Percentiles rank a stretch among this genome's conserved stretches.
Evolutionary conservation across 2,329 filamentous ascomycete genomes (phyloP).

Genomic region (Penicillium sp.): DNA sequence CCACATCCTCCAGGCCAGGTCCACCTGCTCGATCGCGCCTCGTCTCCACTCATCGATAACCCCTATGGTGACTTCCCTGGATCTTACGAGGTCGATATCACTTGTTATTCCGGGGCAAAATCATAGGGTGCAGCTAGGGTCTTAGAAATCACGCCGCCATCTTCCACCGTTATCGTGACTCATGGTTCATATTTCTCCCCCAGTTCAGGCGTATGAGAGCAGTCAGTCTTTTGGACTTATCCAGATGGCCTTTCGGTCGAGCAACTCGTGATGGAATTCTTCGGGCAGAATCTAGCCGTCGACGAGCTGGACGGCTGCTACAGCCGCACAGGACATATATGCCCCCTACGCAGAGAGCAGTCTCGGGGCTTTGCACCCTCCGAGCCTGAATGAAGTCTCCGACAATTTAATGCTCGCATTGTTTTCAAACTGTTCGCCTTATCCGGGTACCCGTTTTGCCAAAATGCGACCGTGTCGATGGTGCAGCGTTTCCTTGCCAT

Average conservation of each 20-base stretch:
- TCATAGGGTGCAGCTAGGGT: background rate
- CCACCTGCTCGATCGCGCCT: slow-evolving; percentile 9
- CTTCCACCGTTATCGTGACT: background rate
- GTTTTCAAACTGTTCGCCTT: background rate
- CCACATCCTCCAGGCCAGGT: slow-evolving; percentile 1
- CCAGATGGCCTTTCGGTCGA: slow-evolving; percentile 2
- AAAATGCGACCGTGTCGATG: slow-evolving; percentile 14
- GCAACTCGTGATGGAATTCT: background rate
- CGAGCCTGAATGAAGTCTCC: slow-evolving; percentile 7
- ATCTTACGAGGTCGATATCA: background rate
- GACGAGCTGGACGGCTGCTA: slow-evolving; percentile 1
- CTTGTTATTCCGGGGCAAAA: background rate
- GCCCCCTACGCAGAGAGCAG: background rate
- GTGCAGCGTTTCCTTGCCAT: slow-evolving; percentile 10
- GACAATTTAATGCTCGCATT: slow-evolving; percentile 3
- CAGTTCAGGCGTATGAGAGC: background rate
- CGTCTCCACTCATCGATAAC: slow-evolving; percentile 2
- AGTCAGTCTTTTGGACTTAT: slow-evolving; percentile 3
- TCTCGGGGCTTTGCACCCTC: slow-evolving; percentile 2
- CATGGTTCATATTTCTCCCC: slow-evolving; percentile 6
- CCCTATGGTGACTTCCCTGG: slow-evolving; percentile 2
- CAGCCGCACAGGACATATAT: slow-evolving; percentile 7
- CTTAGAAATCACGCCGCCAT: background rate
- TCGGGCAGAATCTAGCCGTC: background rate
- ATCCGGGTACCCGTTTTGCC: background rate